Percentiles rank a stretch among this genome's conserved stretches.
These are phyloP conservation scores for Claviceps pusilla DNA, from an alignment of 2,329 filamentous ascomycete genomes.

Conservation along the genomic window DNA sequence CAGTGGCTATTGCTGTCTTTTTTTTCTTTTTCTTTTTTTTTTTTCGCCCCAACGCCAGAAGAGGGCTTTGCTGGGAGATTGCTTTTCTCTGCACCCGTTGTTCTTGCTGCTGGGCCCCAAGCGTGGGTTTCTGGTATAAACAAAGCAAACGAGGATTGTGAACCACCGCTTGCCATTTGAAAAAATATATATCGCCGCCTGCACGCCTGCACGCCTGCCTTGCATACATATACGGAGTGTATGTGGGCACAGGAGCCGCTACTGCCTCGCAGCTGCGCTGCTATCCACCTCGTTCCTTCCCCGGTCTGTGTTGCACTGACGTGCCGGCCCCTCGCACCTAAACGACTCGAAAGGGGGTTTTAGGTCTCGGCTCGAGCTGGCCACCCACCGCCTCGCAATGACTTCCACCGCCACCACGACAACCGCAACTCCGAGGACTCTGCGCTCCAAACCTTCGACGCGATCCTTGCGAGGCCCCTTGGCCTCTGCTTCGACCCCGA, in stretches of 20 bases:
- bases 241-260: constrained; percentile 1
- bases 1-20: neutral
- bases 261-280: neutral
- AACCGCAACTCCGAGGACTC: constrained; percentile 7
- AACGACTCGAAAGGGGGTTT: neutral
- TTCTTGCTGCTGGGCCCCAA: neutral
- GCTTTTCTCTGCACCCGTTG: neutral
- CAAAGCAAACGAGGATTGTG: neutral
- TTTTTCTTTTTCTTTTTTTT: neutral
- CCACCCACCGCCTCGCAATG: constrained; percentile 8
- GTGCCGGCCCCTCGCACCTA: neutral
- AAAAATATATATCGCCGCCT: neutral
- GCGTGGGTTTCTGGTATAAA: neutral
- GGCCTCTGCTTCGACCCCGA: constrained; percentile 41
- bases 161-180: neutral
- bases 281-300: constrained; percentile 2
- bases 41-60: too few relatives aligned
- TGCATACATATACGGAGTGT: neutral
- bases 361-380: constrained; percentile 3
- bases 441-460: constrained; percentile 11
- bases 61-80: neutral
- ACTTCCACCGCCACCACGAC: constrained; percentile 10
- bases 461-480: constrained; percentile 30
- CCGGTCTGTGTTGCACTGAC: neutral
- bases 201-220: neutral